phyloP scores from a whole-genome alignment of 371 early-diverging fungal species.

The Mortierella sp. region DNA sequence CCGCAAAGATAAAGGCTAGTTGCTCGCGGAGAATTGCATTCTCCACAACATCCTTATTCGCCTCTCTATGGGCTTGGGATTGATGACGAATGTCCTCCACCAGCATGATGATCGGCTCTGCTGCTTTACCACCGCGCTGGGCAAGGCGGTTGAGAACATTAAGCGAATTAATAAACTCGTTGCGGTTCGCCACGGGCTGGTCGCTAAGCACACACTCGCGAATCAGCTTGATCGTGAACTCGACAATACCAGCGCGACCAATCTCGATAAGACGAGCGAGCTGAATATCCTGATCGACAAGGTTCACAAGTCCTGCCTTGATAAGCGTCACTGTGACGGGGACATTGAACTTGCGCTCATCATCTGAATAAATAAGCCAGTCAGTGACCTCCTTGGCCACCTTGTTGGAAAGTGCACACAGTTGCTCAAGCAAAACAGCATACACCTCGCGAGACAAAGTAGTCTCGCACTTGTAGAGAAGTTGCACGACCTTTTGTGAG shows the following conservation, averaged over 20 bases:
- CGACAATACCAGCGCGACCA: constrained; percentile 73
- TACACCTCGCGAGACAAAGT: constrained; percentile 83
- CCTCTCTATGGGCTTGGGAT: constrained; percentile 25
- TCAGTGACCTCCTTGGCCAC: constrained; percentile 85
- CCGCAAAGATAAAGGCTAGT: constrained; percentile 76
- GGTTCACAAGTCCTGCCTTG: constrained; percentile 77
- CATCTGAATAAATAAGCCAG: constrained; percentile 94
- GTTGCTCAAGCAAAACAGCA: constrained; percentile 78
- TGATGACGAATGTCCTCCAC: constrained; percentile 58
- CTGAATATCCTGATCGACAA: constrained; percentile 88
- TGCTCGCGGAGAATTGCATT: constrained; percentile 70
- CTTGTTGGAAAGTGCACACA: constrained; percentile 82
- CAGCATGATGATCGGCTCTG: constrained; percentile 67
- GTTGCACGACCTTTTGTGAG: constrained; percentile 87
- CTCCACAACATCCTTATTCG: constrained; percentile 55
- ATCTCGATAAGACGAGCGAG: constrained; percentile 84
- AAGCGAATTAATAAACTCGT: constrained; percentile 80
- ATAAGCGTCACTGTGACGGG: constrained; percentile 86
- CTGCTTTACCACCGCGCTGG: constrained; percentile 69
- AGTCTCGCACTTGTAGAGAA: constrained; percentile 83
- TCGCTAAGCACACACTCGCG: constrained; percentile 76
- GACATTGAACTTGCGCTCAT: constrained; percentile 93
- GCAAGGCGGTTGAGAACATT: constrained; percentile 74
- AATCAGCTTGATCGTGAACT: constrained; percentile 83
- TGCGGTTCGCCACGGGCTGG: constrained; percentile 67